Conservation (phyloP, 139 green algal genomes). For the Closterium sp. region DNA sequence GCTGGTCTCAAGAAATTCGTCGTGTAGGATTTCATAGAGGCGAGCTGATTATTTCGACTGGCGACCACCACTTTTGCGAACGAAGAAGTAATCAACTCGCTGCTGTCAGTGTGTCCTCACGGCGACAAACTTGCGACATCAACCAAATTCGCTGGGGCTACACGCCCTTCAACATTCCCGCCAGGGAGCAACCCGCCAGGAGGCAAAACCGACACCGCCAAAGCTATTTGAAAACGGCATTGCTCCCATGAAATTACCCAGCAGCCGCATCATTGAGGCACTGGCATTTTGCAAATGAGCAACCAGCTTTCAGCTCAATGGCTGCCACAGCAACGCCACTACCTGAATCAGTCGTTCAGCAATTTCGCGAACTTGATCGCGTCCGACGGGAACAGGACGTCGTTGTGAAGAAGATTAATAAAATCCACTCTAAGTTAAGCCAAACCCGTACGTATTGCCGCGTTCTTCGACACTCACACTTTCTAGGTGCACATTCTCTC, state of each 20-base stretch:
- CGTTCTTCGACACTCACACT: neutral
- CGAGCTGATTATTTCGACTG: too few relatives aligned
- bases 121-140: too few relatives aligned
- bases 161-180: neutral
- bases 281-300: neutral
- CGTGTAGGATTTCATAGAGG: too few relatives aligned
- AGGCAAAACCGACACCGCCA: too few relatives aligned
- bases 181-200: too few relatives aligned
- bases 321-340: neutral
- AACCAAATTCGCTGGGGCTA: neutral
- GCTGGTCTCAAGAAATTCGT: too few relatives aligned
- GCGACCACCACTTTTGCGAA: too few relatives aligned
- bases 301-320: neutral
- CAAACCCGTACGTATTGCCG: conserved; percentile 31
- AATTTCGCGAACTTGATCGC: conserved; percentile 37
- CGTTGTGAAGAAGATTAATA: conserved; percentile 53
- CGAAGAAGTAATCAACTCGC: too few relatives aligned
- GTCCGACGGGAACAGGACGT: conserved; percentile 34
- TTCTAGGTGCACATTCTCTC: neutral
- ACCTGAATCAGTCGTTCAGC: conserved; percentile 2
- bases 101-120: too few relatives aligned
- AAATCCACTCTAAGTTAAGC: conserved; percentile 47
- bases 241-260: neutral
- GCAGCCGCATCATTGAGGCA: neutral
- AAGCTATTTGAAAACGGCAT: neutral